Conservation (phyloP, 106 monocot species). For the Allium fistulosum region DNA sequence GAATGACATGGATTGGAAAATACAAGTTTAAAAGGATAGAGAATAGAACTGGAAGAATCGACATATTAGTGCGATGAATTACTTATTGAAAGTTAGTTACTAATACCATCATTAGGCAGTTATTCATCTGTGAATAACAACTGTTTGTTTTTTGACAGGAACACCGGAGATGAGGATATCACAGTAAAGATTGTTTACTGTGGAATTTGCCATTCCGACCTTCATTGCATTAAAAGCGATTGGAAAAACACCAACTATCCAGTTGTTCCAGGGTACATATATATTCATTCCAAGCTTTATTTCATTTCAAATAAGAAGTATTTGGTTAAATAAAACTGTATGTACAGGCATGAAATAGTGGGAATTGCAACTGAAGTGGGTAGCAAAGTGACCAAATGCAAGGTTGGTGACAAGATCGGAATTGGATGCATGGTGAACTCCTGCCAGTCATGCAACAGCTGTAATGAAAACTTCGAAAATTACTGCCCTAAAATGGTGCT, state of each 20-base stretch:
- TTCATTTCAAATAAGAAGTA: not conserved
- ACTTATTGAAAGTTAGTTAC: too few species aligned
- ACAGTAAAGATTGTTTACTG: constrained; percentile 20
- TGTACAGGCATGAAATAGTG: constrained; percentile 53
- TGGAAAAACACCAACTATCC: constrained; percentile 13
- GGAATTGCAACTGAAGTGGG: constrained; percentile 52
- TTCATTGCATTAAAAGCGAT: constrained; percentile 13
- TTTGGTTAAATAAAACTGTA: not conserved
- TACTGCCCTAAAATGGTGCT: constrained; percentile 30
- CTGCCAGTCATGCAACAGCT: constrained; percentile 33
- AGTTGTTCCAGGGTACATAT: constrained; percentile 14
- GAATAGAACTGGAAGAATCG: too few species aligned
- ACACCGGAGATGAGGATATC: constrained; percentile 16
- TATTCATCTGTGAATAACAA: too few species aligned
- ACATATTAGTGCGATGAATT: too few species aligned
- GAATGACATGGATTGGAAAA: too few species aligned
- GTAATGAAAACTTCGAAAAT: constrained; percentile 32
- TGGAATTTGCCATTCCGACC: constrained; percentile 18
- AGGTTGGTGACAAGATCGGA: constrained; percentile 47
- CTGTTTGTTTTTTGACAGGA: constrained; percentile 3
- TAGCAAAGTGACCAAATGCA: constrained; percentile 27
- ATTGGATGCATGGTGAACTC: constrained; percentile 51
- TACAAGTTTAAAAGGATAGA: too few species aligned
- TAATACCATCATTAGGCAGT: too few species aligned
- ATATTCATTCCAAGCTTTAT: too few species aligned